Evolutionary conservation across 2,329 filamentous ascomycete species (phyloP).

Genomic region (Sporothrix luriei): DNA sequence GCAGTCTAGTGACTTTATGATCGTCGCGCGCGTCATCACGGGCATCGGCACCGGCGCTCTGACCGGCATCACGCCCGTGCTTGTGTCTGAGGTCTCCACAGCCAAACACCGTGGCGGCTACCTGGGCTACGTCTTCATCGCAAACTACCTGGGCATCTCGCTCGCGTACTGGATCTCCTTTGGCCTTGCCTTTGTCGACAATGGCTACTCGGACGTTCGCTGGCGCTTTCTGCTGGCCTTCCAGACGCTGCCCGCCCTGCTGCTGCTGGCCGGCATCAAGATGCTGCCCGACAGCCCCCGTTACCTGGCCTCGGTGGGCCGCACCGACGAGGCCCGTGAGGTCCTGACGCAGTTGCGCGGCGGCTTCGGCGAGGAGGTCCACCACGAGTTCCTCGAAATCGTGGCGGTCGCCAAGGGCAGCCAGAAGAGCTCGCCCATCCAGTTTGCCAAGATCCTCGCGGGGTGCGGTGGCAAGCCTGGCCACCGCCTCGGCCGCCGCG

Average conservation of each 20-base stretch:
- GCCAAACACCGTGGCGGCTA: slow-evolving; percentile 51
- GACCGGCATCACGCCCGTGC: slow-evolving; percentile 54
- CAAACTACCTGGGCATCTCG: slow-evolving; percentile 56
- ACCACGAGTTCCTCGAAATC: slow-evolving; percentile 48
- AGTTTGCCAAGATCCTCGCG: slow-evolving; percentile 47
- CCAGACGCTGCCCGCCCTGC: slow-evolving; percentile 48
- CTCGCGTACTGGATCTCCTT: slow-evolving; percentile 48
- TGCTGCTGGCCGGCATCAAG: slow-evolving; percentile 46
- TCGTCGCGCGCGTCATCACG: slow-evolving; percentile 54
- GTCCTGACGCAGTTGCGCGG: slow-evolving; percentile 43
- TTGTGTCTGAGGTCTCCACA: slow-evolving; percentile 53
- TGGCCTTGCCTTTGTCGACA: slow-evolving; percentile 39
- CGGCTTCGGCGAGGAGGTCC: slow-evolving; percentile 43
- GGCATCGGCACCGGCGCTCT: slow-evolving; percentile 57
- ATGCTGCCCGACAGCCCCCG: slow-evolving; percentile 52
- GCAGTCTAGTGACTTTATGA: slow-evolving; percentile 52
- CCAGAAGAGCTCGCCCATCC: slow-evolving; percentile 44
- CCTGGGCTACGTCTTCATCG: slow-evolving; percentile 55
- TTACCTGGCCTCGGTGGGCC: slow-evolving; percentile 38
- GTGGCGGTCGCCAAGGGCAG: slow-evolving; percentile 47
- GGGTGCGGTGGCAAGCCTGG: slow-evolving; percentile 43
- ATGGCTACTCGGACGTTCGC: slow-evolving; percentile 41
- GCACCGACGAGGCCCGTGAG: slow-evolving; percentile 40
- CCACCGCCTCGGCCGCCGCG: slow-evolving; percentile 47
- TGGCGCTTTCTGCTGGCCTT: slow-evolving; percentile 47